These are phyloP conservation scores for Colletotrichum spinosum DNA, from an alignment of 2,329 filamentous ascomycete genomes.

Conservation along the genomic window DNA sequence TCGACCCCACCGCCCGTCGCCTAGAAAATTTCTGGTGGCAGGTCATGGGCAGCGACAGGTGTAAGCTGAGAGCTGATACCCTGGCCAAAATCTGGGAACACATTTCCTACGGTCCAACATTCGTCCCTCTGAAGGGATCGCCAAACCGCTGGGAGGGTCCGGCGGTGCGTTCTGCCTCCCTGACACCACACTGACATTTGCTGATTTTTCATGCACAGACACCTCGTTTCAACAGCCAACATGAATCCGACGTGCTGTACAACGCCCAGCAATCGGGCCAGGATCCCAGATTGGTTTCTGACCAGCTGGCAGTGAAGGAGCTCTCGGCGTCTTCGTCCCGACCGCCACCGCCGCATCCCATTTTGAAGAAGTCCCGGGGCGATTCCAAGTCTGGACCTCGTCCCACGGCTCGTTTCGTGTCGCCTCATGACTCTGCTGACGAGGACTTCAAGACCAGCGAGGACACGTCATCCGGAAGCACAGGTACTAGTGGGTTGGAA, in stretches of 20 bases:
- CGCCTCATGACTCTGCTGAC: slow-evolving; percentile 62
- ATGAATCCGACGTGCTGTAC: slow-evolving; percentile 34
- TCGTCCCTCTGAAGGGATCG: slow-evolving; percentile 66
- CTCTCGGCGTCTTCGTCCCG: slow-evolving; percentile 56
- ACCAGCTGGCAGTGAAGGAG: slow-evolving; percentile 41
- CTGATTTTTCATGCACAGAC: slow-evolving; percentile 35
- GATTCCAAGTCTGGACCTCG: slow-evolving; percentile 65
- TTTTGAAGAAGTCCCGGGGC: slow-evolving; percentile 69
- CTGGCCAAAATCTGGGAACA: slow-evolving; percentile 68
- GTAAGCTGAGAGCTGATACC: slow-evolving; percentile 62
- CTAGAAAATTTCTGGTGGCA: slow-evolving; percentile 77
- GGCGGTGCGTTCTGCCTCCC: slow-evolving; percentile 51
- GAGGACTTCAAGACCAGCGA: slow-evolving; percentile 50
- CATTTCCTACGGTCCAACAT: slow-evolving; percentile 68
- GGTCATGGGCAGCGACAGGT: slow-evolving; percentile 70
- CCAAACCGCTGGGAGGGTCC: slow-evolving; percentile 64
- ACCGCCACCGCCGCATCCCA: slow-evolving; percentile 65
- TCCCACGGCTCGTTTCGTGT: slow-evolving; percentile 71
- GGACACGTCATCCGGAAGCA: slow-evolving; percentile 56
- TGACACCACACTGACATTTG: slow-evolving; percentile 10
- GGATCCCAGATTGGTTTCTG: slow-evolving; percentile 33
- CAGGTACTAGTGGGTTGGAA: slow-evolving; percentile 47
- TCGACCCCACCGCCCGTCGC: slow-evolving; percentile 71
- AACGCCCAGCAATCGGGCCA: slow-evolving; percentile 29
- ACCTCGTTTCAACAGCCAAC: slow-evolving; percentile 35